Evolutionary conservation across 2,329 filamentous ascomycete species (phyloP).

Genomic region (Chrysosporium queenslandicum): DNA sequence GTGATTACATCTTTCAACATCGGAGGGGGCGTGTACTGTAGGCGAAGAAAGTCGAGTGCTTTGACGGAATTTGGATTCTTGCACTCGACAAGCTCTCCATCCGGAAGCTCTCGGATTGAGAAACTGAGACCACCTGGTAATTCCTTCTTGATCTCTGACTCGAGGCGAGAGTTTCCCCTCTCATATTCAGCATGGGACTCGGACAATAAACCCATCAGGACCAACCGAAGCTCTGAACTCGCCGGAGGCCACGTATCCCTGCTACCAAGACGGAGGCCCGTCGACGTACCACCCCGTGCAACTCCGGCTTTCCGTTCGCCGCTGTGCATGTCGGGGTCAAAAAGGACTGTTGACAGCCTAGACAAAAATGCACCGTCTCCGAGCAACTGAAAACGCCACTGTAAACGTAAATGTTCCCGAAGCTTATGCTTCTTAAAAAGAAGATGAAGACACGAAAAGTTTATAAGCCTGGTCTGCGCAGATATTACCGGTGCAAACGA

Average conservation of each 20-base stretch:
- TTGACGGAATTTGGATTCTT: slow-evolving; percentile 73
- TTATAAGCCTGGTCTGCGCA: slow-evolving; percentile 66
- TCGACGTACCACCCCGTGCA: slow-evolving; percentile 57
- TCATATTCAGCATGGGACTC: slow-evolving; percentile 53
- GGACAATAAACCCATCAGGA: slow-evolving; percentile 71
- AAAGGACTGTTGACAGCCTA: slow-evolving; percentile 69
- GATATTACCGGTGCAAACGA: slow-evolving; percentile 66
- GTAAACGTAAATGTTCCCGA: slow-evolving; percentile 60
- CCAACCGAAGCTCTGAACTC: slow-evolving; percentile 82
- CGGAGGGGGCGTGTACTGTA: slow-evolving; percentile 70
- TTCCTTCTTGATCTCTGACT: slow-evolving; percentile 19
- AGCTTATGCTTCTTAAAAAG: slow-evolving; percentile 67
- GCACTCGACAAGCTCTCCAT: slow-evolving; percentile 70
- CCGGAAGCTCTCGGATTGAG: slow-evolving; percentile 67
- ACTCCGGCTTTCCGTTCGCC: slow-evolving; percentile 63
- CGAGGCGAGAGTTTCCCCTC: slow-evolving; percentile 9
- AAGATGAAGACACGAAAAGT: slow-evolving; percentile 62
- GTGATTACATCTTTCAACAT: slow-evolving; percentile 67
- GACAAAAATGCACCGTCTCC: slow-evolving; percentile 76
- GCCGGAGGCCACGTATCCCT: slow-evolving; percentile 85
- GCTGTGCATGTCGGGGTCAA: slow-evolving; percentile 70
- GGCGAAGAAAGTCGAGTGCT: slow-evolving; percentile 82
- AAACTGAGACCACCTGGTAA: slow-evolving; percentile 69
- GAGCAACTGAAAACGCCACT: slow-evolving; percentile 71
- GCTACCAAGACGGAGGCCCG: slow-evolving; percentile 74